Percentiles rank a stretch among this genome's conserved stretches.
These are phyloP conservation scores for Phytophthora sp. DNA, from an alignment of 352 stramenopile genomes.

Conservation along the genomic window DNA sequence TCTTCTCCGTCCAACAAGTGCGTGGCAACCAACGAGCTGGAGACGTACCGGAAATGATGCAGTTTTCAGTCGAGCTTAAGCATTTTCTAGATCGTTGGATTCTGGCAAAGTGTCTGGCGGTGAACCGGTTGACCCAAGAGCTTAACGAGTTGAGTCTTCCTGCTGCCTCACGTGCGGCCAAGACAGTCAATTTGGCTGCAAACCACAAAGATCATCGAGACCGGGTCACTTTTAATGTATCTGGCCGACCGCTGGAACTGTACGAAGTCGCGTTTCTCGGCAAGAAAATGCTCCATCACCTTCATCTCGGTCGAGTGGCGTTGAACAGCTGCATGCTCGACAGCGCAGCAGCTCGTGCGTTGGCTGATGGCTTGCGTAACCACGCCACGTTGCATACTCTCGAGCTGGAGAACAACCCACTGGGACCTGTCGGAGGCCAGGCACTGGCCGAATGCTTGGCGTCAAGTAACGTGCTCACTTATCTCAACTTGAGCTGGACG, in stretches of 20 bases:
- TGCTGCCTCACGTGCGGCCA: constrained; percentile 6
- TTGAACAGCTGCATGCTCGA: constrained; percentile 71
- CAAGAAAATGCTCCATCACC: constrained; percentile 78
- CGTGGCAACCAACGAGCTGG: constrained; percentile 44
- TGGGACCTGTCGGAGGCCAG: constrained; percentile 52
- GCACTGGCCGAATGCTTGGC: constrained; percentile 68
- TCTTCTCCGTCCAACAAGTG: constrained; percentile 55
- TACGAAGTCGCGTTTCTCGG: constrained; percentile 72
- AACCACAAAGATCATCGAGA: constrained; percentile 29
- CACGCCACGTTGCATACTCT: constrained; percentile 65
- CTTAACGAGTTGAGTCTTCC: constrained; percentile 64
- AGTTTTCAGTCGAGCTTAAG: constrained; percentile 29
- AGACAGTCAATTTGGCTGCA: constrained; percentile 13
- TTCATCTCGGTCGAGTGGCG: constrained; percentile 56
- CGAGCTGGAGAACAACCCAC: constrained; percentile 74
- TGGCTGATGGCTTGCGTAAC: constrained; percentile 72
- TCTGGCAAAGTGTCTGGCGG: constrained; percentile 62
- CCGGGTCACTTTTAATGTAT: constrained; percentile 61
- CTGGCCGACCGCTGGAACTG: constrained; percentile 46
- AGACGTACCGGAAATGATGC: constrained; percentile 35
- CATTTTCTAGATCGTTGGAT: constrained; percentile 77
- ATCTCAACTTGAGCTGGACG: constrained; percentile 84
- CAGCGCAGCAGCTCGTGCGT: constrained; percentile 49
- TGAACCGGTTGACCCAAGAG: constrained; percentile 68
- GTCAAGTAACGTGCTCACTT: constrained; percentile 62